A percentile compares a stretch with the other conserved stretches of the same genome.
Evolutionary conservation across 495 filamentous ascomycete genomes (phyloP).

Genomic region (Lasiosphaeria miniovina): DNA sequence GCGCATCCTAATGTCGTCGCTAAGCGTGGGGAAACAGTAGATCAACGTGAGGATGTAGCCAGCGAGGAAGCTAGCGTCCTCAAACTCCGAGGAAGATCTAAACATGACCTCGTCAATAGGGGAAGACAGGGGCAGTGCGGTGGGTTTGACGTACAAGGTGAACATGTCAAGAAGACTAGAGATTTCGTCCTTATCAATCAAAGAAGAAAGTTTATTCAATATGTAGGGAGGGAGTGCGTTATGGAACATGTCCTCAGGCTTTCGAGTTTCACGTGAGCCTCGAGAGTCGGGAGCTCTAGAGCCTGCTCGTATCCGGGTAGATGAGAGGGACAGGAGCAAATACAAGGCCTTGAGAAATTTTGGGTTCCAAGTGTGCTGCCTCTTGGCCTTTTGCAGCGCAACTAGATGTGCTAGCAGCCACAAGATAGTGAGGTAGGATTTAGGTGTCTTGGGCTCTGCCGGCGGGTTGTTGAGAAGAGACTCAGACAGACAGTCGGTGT

Average conservation of each 20-base stretch:
- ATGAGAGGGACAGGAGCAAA: slow-evolving; percentile 25
- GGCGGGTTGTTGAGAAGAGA: slow-evolving; percentile 11
- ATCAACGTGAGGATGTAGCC: slow-evolving; percentile 84
- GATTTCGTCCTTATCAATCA: slow-evolving; percentile 42
- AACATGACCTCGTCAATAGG: slow-evolving; percentile 16
- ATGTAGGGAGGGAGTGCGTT: slow-evolving; percentile 32
- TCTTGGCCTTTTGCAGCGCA: slow-evolving; percentile 58
- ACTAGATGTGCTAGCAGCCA: slow-evolving; percentile 85
- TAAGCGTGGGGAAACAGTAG: slow-evolving; percentile 75
- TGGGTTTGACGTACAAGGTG: slow-evolving; percentile 30
- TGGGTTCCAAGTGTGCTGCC: slow-evolving; percentile 19
- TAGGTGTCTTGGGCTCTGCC: slow-evolving; percentile 17
- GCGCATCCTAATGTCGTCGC: slow-evolving; percentile 95
- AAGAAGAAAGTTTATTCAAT: slow-evolving; percentile 29
- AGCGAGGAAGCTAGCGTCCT: slow-evolving; percentile 72
- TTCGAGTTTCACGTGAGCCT: slow-evolving; percentile 7
- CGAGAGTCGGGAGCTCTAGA: slow-evolving; percentile 14
- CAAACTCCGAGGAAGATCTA: slow-evolving; percentile 32
- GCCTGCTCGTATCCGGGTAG: slow-evolving; percentile 22
- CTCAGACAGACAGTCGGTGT: slow-evolving; percentile 28
- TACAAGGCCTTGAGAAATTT: slow-evolving; percentile 24
- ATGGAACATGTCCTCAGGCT: slow-evolving; percentile 10
- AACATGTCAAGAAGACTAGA: slow-evolving; percentile 37
- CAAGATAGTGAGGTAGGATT: slow-evolving; percentile 41
- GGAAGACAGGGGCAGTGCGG: background rate